Evolutionary conservation across 2,329 filamentous ascomycete genomes (phyloP).

Genomic region (Xylariaceae sp.): DNA sequence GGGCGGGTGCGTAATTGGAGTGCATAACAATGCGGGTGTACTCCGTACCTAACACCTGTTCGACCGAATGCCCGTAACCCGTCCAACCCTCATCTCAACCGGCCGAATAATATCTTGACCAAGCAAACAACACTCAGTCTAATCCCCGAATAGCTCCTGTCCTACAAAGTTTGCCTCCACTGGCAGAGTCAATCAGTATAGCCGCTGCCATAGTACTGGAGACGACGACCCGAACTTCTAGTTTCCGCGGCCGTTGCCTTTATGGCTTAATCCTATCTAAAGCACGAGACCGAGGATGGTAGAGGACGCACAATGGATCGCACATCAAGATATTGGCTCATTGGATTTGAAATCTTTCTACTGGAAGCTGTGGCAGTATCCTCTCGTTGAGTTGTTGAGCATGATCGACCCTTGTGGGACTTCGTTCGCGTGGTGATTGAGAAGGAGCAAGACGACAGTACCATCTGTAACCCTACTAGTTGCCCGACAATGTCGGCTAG

Average conservation of each 20-base stretch:
- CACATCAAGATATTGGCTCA: not conserved
- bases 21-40: too few species aligned
- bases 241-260: not conserved
- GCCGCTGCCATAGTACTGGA: not conserved
- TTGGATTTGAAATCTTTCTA: not conserved
- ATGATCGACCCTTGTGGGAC: not conserved
- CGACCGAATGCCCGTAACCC: too few species aligned
- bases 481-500: not conserved
- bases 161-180: not conserved
- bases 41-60: too few species aligned
- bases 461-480: not conserved
- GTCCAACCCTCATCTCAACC: too few species aligned
- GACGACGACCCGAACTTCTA: not conserved
- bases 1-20: too few species aligned
- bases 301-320: constrained; percentile 1
- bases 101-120: too few species aligned
- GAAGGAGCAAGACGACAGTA: not conserved
- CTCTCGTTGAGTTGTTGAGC: not conserved
- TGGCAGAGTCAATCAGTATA: not conserved
- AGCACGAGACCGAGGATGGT: not conserved
- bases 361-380: not conserved
- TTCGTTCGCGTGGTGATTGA: not conserved
- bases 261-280: not conserved
- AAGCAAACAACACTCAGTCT: too few species aligned
- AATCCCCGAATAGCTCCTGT: too few species aligned